Conservation (phyloP, 345 rosid genomes). For the Hibiscus mutabilis region DNA sequence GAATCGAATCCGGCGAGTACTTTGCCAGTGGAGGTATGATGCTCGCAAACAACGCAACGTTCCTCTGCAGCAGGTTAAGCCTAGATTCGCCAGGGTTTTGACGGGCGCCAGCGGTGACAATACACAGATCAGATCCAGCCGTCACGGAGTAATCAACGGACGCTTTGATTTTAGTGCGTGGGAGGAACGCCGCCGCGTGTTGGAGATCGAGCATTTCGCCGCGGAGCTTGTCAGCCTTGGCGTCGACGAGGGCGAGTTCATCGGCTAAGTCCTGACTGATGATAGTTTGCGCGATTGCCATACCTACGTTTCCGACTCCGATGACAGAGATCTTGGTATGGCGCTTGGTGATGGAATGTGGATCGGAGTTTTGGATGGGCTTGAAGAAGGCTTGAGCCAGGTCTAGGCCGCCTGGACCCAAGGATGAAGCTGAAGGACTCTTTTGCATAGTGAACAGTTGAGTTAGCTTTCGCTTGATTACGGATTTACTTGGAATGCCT, state of each 20-base stretch:
- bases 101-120: constrained; percentile 88
- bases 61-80: constrained; percentile 74
- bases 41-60: constrained; percentile 51
- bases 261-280: constrained; percentile 25
- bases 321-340: constrained; percentile 68
- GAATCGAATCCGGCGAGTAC: constrained; percentile 60
- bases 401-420: constrained; percentile 70
- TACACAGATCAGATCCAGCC: constrained; percentile 73
- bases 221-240: constrained; percentile 60
- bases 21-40: constrained; percentile 71
- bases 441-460: constrained; percentile 39
- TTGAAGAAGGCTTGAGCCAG: constrained; percentile 60
- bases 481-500: neutral
- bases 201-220: constrained; percentile 99
- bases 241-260: constrained; percentile 33
- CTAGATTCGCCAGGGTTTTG: constrained; percentile 80
- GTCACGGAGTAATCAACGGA: constrained; percentile 66
- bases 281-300: constrained; percentile 97
- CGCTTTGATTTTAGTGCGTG: constrained; percentile 71
- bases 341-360: constrained; percentile 52
- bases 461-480: neutral
- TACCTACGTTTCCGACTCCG: constrained; percentile 89
- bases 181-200: constrained; percentile 97
- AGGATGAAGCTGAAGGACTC: constrained; percentile 39
- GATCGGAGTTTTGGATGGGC: constrained; percentile 44